Percentiles rank a stretch among this genome's conserved stretches.
Conservation (phyloP, 768 basidiomycete genomes). For the Serendipita sp. region DNA sequence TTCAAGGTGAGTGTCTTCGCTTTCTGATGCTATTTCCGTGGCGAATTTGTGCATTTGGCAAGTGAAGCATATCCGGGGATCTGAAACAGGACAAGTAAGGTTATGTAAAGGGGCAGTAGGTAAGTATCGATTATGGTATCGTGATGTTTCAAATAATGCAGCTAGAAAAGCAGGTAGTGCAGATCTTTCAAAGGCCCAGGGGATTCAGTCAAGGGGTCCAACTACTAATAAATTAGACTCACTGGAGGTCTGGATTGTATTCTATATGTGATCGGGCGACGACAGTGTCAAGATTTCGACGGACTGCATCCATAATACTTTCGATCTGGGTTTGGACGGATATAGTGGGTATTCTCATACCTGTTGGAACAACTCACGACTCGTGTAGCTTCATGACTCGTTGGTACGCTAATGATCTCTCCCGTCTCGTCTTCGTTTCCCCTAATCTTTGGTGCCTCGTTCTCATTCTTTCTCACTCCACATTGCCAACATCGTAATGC, state of each 20-base stretch:
- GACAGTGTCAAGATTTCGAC: not conserved
- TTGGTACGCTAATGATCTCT: not conserved
- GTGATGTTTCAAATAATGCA: not conserved
- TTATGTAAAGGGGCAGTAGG: not conserved
- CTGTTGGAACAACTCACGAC: not conserved
- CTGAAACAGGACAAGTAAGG: not conserved
- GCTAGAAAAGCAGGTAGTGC: not conserved
- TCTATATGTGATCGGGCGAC: not conserved
- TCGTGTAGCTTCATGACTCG: not conserved
- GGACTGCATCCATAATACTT: not conserved
- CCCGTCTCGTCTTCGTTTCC: not conserved
- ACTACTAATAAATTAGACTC: not conserved
- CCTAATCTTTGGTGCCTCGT: too few species aligned
- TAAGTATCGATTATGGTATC: not conserved
- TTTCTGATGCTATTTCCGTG: not conserved
- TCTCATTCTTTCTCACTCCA: not conserved
- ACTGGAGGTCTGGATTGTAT: not conserved
- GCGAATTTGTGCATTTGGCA: not conserved
- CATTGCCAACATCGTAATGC: not conserved
- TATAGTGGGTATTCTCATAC: not conserved
- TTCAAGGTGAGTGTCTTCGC: not conserved
- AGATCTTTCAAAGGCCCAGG: not conserved
- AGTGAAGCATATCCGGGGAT: not conserved
- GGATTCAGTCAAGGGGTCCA: not conserved
- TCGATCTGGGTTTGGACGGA: not conserved